Evolutionary conservation across 306 rosid genomes (phyloP).

Genomic region (Prunus padus): DNA sequence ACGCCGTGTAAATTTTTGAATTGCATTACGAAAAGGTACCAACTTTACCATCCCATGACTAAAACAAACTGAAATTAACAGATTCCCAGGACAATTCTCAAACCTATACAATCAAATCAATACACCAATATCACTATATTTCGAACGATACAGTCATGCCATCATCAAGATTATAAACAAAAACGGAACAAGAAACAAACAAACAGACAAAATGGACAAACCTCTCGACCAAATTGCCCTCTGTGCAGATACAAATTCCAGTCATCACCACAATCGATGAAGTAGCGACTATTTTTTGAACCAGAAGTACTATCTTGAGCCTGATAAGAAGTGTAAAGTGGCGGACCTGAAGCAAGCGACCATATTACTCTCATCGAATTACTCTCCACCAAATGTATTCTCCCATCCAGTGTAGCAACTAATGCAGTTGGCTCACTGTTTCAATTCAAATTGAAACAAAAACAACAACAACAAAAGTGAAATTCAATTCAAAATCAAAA

Average conservation of each 20-base stretch:
- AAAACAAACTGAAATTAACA: background rate
- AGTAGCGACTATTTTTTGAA: slow-evolving; percentile 21
- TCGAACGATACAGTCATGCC: background rate
- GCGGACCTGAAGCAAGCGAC: slow-evolving; percentile 65
- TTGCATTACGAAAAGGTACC: background rate
- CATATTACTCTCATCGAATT: slow-evolving; percentile 51
- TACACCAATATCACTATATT: background rate
- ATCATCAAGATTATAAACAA: background rate
- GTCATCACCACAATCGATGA: slow-evolving; percentile 72
- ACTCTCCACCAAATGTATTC: slow-evolving; percentile 54
- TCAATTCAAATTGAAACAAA: slow-evolving; percentile 6
- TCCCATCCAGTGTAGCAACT: slow-evolving; percentile 60
- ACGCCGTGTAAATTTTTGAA: background rate
- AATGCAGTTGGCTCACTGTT: slow-evolving; percentile 48
- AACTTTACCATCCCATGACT: background rate
- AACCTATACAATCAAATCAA: background rate
- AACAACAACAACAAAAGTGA: background rate
- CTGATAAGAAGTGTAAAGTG: slow-evolving; percentile 57
- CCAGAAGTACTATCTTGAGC: slow-evolving; percentile 48
- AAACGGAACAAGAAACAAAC: slow-evolving; percentile 8
- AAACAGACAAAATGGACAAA: slow-evolving; percentile 22
- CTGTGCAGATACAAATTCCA: slow-evolving; percentile 59
- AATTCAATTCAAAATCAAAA: background rate
- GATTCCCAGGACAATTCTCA: background rate
- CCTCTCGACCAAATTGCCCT: slow-evolving; percentile 56